These are phyloP conservation scores for Agaricus subrufescens DNA, from an alignment of 768 basidiomycete genomes.

Conservation along the genomic window DNA sequence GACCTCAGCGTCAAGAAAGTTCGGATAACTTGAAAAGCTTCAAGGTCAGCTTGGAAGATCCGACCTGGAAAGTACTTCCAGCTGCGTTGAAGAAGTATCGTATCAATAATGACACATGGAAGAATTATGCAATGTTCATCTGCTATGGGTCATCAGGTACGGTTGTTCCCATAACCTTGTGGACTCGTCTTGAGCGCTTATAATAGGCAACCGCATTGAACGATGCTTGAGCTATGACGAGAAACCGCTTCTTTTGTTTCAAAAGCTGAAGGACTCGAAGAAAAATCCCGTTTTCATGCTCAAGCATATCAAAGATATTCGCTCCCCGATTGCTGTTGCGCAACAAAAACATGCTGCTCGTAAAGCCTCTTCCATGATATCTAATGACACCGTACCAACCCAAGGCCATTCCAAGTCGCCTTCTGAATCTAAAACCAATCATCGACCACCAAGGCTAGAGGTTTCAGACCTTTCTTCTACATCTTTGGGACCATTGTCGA, in stretches of 20 bases:
- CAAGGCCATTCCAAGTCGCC: slow-evolving; percentile 38
- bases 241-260: slow-evolving; percentile 94
- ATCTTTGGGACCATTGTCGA: slow-evolving; percentile 45
- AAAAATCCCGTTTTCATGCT: slow-evolving; percentile 99
- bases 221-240: slow-evolving; percentile 97
- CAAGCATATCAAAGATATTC: slow-evolving; percentile 93
- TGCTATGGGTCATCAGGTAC: slow-evolving; percentile 91
- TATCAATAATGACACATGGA: slow-evolving; percentile 98
- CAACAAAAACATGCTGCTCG: slow-evolving; percentile 93
- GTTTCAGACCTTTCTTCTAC: slow-evolving; percentile 52
- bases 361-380: slow-evolving; percentile 61
- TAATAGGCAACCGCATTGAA: slow-evolving; percentile 71
- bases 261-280: slow-evolving; percentile 93
- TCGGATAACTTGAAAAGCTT: slow-evolving; percentile 86
- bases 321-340: slow-evolving; percentile 94
- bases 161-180: slow-evolving; percentile 16
- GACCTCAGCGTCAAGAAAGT: slow-evolving; percentile 59
- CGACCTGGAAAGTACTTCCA: slow-evolving; percentile 97
- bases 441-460: slow-evolving; percentile 66
- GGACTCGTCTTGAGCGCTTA: background rate
- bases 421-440: slow-evolving; percentile 34
- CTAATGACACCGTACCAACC: slow-evolving; percentile 39
- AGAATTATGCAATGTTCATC: slow-evolving; percentile 99
- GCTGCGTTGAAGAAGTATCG: slow-evolving; percentile 98
- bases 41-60: slow-evolving; percentile 96